Percentiles rank a stretch among this genome's conserved stretches.
phyloP scores from a whole-genome alignment of 371 early-diverging fungal genomes.

The Polyrhizophydium stewartii region DNA sequence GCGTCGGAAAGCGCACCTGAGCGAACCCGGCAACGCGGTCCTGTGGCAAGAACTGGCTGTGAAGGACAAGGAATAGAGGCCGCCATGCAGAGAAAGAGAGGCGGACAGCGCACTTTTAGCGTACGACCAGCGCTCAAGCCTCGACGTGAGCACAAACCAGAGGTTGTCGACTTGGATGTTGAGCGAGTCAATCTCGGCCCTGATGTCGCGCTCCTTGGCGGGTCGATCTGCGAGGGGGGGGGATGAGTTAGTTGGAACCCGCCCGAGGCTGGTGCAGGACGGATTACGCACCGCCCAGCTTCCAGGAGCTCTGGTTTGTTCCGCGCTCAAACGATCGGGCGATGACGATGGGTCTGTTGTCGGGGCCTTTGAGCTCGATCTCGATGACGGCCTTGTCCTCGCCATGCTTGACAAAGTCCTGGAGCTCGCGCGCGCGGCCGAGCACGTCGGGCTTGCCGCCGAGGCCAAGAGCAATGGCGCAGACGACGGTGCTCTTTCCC shows the following conservation, averaged over 20 bases:
- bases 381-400: constrained; percentile 72
- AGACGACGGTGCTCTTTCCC: constrained; percentile 97
- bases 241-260: no score
- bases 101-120: no score
- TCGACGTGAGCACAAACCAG: no score
- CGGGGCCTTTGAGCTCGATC: constrained; percentile 65
- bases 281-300: constrained; percentile 69
- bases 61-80: background rate
- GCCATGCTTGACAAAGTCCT: constrained; percentile 91
- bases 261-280: no score
- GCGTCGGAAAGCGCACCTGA: constrained; percentile 47
- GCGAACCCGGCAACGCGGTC: constrained; percentile 93
- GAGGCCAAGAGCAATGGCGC: constrained; percentile 95
- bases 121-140: no score
- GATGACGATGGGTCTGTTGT: constrained; percentile 45
- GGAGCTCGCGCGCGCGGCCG: constrained; percentile 82
- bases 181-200: constrained; percentile 50
- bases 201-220: constrained; percentile 59
- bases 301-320: constrained; percentile 70
- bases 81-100: background rate
- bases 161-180: constrained; percentile 95
- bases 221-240: constrained; percentile 44
- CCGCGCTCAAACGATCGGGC: constrained; percentile 63
- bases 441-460: constrained; percentile 85
- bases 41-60: constrained; percentile 93